Evolutionary conservation across 78 protist species (phyloP).

Genomic region (Creolimax fragrantissima): DNA sequence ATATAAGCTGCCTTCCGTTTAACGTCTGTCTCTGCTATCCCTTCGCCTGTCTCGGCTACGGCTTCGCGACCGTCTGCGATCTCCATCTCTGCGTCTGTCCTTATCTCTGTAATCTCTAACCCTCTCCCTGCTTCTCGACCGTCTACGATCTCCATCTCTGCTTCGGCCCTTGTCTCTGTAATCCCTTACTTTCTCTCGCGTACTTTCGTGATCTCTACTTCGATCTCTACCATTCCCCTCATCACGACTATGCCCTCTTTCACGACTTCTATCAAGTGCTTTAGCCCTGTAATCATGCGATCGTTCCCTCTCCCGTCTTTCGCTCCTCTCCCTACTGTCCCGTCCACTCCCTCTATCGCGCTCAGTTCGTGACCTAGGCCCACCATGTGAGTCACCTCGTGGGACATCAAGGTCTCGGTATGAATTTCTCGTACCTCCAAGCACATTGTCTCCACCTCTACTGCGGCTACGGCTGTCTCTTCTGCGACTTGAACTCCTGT

Average conservation of each 20-base stretch:
- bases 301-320: background rate
- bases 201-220: background rate
- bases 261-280: background rate
- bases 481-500: background rate
- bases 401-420: background rate
- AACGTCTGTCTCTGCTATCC: background rate
- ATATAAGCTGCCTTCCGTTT: background rate
- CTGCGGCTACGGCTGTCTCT: background rate
- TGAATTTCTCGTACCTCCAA: background rate
- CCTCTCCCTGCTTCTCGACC: background rate
- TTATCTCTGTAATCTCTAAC: background rate
- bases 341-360: background rate
- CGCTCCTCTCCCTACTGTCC: conserved; percentile 8
- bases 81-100: background rate
- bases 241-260: background rate
- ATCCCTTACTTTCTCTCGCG: background rate
- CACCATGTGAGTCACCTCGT: background rate
- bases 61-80: background rate
- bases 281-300: background rate
- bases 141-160: background rate
- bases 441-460: background rate
- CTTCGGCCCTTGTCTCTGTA: background rate
- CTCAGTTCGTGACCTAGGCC: background rate
- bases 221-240: background rate
- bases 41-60: background rate